Conservation (phyloP, 345 rosid genomes). For the Gynandropsis gynandra region DNA sequence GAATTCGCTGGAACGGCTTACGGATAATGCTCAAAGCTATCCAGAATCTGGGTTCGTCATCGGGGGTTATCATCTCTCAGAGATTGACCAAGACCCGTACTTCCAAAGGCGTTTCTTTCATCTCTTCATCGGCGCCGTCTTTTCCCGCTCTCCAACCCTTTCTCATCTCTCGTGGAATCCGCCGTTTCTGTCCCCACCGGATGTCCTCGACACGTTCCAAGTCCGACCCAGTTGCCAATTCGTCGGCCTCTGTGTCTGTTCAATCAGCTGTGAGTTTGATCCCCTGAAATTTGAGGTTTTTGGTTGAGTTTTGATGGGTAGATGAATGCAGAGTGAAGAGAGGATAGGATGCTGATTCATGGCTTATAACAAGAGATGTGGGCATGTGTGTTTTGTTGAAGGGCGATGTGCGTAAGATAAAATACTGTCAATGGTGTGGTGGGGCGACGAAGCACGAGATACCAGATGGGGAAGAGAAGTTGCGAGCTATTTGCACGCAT, state of each 20-base stretch:
- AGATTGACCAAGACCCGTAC: slow-evolving; percentile 43
- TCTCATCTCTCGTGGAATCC: slow-evolving; percentile 25
- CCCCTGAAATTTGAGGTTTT: not conserved
- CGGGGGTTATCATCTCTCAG: slow-evolving; percentile 41
- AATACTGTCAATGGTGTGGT: slow-evolving; percentile 97
- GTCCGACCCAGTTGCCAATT: slow-evolving; percentile 38
- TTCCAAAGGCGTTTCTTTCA: slow-evolving; percentile 26
- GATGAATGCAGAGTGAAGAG: not conserved
- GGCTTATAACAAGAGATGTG: too few relatives aligned
- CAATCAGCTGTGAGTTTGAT: slow-evolving; percentile 54
- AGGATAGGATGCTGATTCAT: not conserved
- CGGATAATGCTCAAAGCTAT: slow-evolving; percentile 63
- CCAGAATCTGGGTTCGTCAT: slow-evolving; percentile 51
- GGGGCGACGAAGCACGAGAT: slow-evolving; percentile 83
- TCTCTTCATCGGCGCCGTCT: slow-evolving; percentile 24
- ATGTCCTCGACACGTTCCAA: slow-evolving; percentile 40
- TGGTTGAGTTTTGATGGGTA: not conserved
- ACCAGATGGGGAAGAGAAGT: slow-evolving; percentile 88
- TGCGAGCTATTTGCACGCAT: slow-evolving; percentile 73
- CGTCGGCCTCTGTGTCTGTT: slow-evolving; percentile 33
- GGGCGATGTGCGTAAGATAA: slow-evolving; percentile 61
- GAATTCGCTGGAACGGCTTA: slow-evolving; percentile 7
- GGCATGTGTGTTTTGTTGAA: slow-evolving; percentile 17
- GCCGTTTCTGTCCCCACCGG: slow-evolving; percentile 27
- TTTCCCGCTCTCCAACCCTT: slow-evolving; percentile 7